A percentile compares a stretch with the other conserved stretches of the same genome.
Conservation (phyloP, 139 green algal genomes). For the Chlorella sp. region DNA sequence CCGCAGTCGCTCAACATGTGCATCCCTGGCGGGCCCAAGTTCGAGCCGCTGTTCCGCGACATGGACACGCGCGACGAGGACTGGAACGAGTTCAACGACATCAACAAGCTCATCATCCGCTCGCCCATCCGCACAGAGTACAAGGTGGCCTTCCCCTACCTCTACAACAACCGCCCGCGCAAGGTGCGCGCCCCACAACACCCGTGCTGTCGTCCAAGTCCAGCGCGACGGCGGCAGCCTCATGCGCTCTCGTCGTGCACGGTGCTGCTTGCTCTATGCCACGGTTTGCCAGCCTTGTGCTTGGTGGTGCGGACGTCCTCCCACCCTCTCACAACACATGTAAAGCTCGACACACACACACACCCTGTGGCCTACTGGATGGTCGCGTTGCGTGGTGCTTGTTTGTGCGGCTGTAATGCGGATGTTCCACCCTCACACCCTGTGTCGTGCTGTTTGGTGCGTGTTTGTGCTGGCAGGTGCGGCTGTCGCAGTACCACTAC, state of each 20-base stretch:
- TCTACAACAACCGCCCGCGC: conserved; percentile 99
- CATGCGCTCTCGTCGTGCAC: no score
- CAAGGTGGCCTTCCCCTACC: conserved; percentile 95
- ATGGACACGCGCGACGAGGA: conserved; percentile 92
- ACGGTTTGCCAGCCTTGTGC: no score
- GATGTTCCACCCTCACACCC: neutral
- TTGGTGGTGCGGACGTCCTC: no score
- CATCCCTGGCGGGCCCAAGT: conserved; percentile 99
- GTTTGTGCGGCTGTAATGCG: neutral
- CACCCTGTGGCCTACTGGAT: no score
- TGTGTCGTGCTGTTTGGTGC: neutral
- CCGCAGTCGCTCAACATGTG: conserved; percentile 87
- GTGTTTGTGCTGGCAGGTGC: conserved; percentile 64
- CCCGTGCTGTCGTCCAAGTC: no score
- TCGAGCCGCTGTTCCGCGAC: conserved; percentile 97
- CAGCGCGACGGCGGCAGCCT: no score
- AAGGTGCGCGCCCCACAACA: conserved; percentile 55
- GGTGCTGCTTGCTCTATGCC: no score
- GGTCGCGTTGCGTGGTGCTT: no score
- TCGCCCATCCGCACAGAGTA: conserved; percentile 62
- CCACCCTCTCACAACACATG: no score
- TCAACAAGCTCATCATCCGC: conserved; percentile 99
- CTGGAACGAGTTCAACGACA: conserved; percentile 99
- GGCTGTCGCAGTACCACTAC: conserved; percentile 84
- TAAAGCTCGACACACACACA: no score